These are phyloP conservation scores for Xylaria curta DNA, from an alignment of 495 filamentous ascomycete species.

Conservation along the genomic window DNA sequence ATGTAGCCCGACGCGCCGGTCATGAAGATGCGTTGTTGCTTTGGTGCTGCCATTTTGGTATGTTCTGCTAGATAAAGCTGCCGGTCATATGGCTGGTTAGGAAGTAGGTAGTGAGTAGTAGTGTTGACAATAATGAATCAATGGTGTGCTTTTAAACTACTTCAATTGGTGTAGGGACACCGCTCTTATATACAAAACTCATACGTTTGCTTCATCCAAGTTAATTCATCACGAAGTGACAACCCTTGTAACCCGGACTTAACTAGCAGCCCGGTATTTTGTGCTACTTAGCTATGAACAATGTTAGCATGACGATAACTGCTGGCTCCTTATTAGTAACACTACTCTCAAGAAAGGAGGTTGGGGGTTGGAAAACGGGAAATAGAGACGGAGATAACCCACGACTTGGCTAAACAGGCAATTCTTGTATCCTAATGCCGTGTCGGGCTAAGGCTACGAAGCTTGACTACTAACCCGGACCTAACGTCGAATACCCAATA, in stretches of 20 bases:
- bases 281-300: background rate
- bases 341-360: background rate
- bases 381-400: background rate
- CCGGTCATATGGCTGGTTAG: background rate
- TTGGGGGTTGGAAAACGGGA: background rate
- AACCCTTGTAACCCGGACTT: background rate
- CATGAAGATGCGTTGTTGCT: conserved; percentile 46
- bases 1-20: conserved; percentile 54
- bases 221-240: background rate
- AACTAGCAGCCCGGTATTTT: background rate
- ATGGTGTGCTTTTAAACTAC: background rate
- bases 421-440: background rate
- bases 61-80: background rate
- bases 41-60: conserved; percentile 26
- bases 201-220: too few relatives aligned
- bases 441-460: background rate
- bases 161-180: background rate
- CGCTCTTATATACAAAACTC: background rate
- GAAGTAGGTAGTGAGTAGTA: background rate
- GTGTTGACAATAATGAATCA: background rate
- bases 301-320: background rate
- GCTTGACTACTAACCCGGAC: background rate
- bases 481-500: background rate
- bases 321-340: background rate
- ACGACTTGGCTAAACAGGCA: background rate